Evolutionary conservation across 371 early-diverging fungal species (phyloP).

Genomic region (Coemansia sp.): DNA sequence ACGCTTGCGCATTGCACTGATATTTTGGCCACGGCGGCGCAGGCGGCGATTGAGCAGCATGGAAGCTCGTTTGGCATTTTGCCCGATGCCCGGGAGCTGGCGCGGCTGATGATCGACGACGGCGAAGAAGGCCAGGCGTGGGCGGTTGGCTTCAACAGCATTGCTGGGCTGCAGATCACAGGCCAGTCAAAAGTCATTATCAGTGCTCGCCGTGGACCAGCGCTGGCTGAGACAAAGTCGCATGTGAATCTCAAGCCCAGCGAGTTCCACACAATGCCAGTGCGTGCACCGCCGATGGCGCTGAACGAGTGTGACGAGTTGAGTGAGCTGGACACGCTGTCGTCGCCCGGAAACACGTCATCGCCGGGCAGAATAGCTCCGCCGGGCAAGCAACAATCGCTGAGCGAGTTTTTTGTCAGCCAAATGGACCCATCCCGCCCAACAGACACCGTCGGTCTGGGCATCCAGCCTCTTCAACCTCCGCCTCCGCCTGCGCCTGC

Average conservation of each 20-base stretch:
- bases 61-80: conserved; percentile 47
- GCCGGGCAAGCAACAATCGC: conserved; percentile 36
- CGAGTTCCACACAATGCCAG: conserved; percentile 7
- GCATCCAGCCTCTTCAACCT: background rate
- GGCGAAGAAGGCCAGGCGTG: conserved; percentile 45
- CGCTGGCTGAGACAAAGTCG: conserved; percentile 27
- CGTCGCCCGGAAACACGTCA: too few species aligned
- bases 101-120: conserved; percentile 45
- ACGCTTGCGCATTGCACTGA: conserved; percentile 44
- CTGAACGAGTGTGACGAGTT: conserved; percentile 17
- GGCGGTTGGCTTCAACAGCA: conserved; percentile 43
- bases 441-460: background rate
- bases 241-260: conserved; percentile 5
- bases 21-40: conserved; percentile 46
- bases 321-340: background rate
- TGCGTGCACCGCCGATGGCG: background rate
- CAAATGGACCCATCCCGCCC: conserved; percentile 15
- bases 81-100: conserved; percentile 45
- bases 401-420: conserved; percentile 44
- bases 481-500: background rate
- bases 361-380: background rate
- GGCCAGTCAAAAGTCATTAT: conserved; percentile 40
- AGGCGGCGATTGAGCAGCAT: conserved; percentile 48
- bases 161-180: conserved; percentile 44
- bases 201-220: conserved; percentile 34